Evolutionary conservation across 306 rosid species (phyloP), one percentile per base, ranked within the genome.

Genomic region (Lathyrus aphaca): DNA sequence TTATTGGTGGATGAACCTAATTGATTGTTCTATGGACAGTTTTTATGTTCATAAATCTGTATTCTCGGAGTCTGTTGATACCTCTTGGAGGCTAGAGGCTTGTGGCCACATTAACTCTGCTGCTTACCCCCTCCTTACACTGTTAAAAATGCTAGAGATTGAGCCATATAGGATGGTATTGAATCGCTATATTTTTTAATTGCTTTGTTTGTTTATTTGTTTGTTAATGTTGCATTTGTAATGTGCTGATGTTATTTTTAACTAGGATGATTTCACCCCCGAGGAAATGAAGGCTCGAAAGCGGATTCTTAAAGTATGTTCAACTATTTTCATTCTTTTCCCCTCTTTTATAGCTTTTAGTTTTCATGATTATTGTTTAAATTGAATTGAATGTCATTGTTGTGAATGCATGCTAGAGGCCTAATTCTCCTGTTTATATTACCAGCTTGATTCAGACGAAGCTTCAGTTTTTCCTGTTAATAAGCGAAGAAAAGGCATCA

Each of bases 231-330:
- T 62, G 12, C 14, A 37, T 74, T 66, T 56, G 5, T 64, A 70
- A 54, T 60, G 35, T 10, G 25, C 11, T 60, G 19, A 3, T 64
- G 30, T 57, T 70, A 54, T 72, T 15, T 77, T 44, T 35, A 21
- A 46, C 66, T 86, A 89, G 97, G 97, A 96, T 59, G 89, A 84
- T 43, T 92, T 89, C 57, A 84, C 92, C 49, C 95, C 96, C 2
- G 89, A 84, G 46, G 95, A 92, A 50, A 86, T 92, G 80, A 84
- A 85, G 82, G 80, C 96, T 45, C 70, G 90, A 51, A 89, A 89
- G 59, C 89, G 89, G n/a, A 65, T 84, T 55, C 72, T 87, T 42
- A 87, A 71, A 68, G 96, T 89, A 89, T 54, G 84, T 66, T 48
- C 18, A 11, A 13, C 27, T 29, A 17, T 45, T 19, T 39, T 12